These are phyloP conservation scores for Botrytis cinerea DNA, from an alignment of 2,329 filamentous ascomycete genomes.

Conservation along the genomic window DNA sequence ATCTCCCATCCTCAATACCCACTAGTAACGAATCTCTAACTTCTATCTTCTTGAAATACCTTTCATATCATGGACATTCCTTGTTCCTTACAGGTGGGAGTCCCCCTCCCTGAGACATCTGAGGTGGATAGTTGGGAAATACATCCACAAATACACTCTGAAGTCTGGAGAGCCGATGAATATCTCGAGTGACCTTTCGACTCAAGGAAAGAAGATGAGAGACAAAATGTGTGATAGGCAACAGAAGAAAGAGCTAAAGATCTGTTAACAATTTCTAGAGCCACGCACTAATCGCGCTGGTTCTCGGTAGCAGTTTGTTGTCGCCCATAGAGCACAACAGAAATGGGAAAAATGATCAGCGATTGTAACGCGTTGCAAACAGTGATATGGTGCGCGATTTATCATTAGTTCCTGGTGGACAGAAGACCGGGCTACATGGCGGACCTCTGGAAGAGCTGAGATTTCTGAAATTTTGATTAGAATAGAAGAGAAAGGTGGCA, in stretches of 20 bases:
- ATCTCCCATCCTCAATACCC: background rate
- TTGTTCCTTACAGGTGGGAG: background rate
- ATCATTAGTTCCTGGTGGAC: too few relatives aligned
- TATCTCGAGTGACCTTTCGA: rapidly evolving
- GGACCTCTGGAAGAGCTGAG: background rate
- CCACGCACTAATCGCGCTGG: background rate
- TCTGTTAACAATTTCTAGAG: background rate
- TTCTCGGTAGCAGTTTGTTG: background rate
- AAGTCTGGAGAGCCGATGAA: background rate
- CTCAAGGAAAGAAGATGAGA: background rate
- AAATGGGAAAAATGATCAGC: background rate
- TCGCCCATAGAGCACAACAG: background rate
- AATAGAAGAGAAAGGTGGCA: background rate
- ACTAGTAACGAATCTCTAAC: background rate
- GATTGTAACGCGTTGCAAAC: background rate
- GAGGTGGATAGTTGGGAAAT: background rate
- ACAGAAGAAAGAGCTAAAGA: background rate
- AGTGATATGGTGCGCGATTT: background rate
- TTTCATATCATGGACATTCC: background rate
- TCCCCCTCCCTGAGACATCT: background rate
- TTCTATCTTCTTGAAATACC: background rate
- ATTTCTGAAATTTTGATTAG: background rate
- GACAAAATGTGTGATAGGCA: rapidly evolving
- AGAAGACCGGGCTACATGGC: rapidly evolving
- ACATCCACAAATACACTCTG: background rate